Conservation (phyloP, 2,329 filamentous ascomycete species). For the Chrysoporthe puriensis region DNA sequence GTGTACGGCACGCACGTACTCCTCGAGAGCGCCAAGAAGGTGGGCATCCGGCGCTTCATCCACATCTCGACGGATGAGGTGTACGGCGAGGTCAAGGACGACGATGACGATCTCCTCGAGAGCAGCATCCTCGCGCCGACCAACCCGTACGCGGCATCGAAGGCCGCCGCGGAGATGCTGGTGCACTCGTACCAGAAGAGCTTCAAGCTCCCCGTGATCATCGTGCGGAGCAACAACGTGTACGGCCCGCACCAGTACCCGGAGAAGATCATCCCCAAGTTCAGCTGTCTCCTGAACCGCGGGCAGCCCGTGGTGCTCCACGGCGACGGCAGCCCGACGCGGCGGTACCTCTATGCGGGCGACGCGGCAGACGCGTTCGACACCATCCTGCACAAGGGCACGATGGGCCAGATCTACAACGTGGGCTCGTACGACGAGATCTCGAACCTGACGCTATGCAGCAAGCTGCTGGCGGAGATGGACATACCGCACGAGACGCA, state of each 20-base stretch:
- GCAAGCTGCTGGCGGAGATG: constrained; percentile 66
- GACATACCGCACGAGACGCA: constrained; percentile 54
- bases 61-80: constrained; percentile 87
- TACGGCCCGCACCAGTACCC: constrained; percentile 85
- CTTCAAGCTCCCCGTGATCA: constrained; percentile 79
- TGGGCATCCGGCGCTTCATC: constrained; percentile 73
- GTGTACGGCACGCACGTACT: constrained; percentile 84
- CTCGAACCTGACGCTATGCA: constrained; percentile 72
- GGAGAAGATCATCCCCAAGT: constrained; percentile 86
- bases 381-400: constrained; percentile 78
- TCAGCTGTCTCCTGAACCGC: constrained; percentile 72
- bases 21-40: constrained; percentile 74
- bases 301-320: constrained; percentile 71
- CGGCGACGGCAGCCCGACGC: constrained; percentile 74
- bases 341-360: constrained; percentile 77
- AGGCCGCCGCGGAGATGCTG: constrained; percentile 82
- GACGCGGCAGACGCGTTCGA: constrained; percentile 84
- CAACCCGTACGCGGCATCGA: constrained; percentile 81
- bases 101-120: constrained; percentile 72
- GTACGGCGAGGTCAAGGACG: constrained; percentile 77
- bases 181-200: constrained; percentile 86
- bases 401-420: constrained; percentile 78
- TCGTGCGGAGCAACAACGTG: constrained; percentile 82
- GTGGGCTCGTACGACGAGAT: constrained; percentile 79
- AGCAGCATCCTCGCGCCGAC: constrained; percentile 76